phyloP scores from a whole-genome alignment of 371 early-diverging fungal species.

The Rhizopus delemar region DNA sequence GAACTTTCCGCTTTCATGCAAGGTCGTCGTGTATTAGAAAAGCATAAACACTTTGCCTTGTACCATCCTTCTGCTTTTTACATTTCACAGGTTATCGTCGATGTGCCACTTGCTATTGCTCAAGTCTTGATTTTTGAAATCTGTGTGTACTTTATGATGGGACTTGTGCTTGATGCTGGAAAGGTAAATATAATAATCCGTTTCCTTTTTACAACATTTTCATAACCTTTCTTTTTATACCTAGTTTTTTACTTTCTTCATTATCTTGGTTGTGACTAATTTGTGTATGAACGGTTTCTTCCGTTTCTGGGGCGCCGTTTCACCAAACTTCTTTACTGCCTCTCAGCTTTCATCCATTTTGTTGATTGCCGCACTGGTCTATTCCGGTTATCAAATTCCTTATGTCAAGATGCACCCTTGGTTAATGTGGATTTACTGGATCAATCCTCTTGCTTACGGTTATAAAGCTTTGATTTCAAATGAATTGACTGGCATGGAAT shows the following conservation, averaged over 20 bases:
- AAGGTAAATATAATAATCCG: conserved; percentile 34
- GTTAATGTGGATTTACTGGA: conserved; percentile 71
- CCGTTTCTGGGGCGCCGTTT: conserved; percentile 60
- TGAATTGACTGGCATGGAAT: conserved; percentile 56
- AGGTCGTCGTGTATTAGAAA: conserved; percentile 67
- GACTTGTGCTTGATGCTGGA: conserved; percentile 55
- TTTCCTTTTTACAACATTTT: not conserved
- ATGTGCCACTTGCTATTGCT: conserved; percentile 47
- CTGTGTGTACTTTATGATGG: conserved; percentile 59
- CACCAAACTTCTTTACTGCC: conserved; percentile 60
- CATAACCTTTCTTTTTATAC: not conserved
- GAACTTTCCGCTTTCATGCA: conserved; percentile 60
- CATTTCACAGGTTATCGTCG: conserved; percentile 57
- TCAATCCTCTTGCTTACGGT: conserved; percentile 70
- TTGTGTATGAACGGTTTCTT: conserved; percentile 65
- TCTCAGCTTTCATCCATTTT: conserved; percentile 56
- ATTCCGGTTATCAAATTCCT: conserved; percentile 70
- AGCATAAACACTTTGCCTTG: conserved; percentile 69
- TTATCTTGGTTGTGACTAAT: conserved; percentile 51
- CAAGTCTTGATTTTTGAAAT: conserved; percentile 44
- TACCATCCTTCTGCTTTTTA: conserved; percentile 68
- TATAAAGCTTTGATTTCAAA: conserved; percentile 67
- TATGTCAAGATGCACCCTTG: conserved; percentile 67
- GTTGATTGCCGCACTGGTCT: conserved; percentile 59
- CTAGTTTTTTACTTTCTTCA: conserved; percentile 56